phyloP scores from a whole-genome alignment of 768 basidiomycete species.

The Sistotremastrum niveocremeum region DNA sequence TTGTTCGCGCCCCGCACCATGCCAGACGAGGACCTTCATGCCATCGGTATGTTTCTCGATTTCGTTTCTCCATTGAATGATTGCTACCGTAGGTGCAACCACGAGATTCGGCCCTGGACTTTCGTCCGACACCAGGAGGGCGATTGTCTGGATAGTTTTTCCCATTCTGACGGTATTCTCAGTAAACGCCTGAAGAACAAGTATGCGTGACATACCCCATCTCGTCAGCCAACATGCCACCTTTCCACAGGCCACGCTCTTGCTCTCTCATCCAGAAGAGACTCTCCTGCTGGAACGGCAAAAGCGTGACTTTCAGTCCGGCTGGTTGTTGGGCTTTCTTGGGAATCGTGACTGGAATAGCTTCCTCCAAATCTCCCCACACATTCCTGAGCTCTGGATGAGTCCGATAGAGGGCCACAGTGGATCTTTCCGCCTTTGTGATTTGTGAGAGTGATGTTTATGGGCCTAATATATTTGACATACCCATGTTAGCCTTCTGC shows the following conservation, averaged over 20 bases:
- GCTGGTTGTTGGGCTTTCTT: slow-evolving; percentile 64
- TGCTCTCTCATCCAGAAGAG: slow-evolving; percentile 94
- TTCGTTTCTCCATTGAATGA: slow-evolving; percentile 87
- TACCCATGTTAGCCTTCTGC: slow-evolving; percentile 63
- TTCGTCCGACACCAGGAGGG: slow-evolving; percentile 68
- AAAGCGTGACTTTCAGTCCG: slow-evolving; percentile 69
- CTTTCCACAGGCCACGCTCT: slow-evolving; percentile 75
- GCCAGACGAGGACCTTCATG: slow-evolving; percentile 85
- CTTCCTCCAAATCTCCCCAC: slow-evolving; percentile 75
- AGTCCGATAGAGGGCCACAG: slow-evolving; percentile 45
- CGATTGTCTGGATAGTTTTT: slow-evolving; percentile 94
- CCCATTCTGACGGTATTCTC: slow-evolving; percentile 51
- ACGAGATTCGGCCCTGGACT: slow-evolving; percentile 71
- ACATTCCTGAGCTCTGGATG: slow-evolving; percentile 74
- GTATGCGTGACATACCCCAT: slow-evolving; percentile 54
- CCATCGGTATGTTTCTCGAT: slow-evolving; percentile 76
- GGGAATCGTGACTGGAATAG: slow-evolving; percentile 47
- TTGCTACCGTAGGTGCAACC: slow-evolving; percentile 53
- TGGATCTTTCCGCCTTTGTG: slow-evolving; percentile 54
- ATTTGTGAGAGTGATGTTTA: slow-evolving; percentile 3
- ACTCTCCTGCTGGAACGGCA: slow-evolving; percentile 94
- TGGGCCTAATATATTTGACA: slow-evolving; percentile 11
- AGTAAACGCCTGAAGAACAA: slow-evolving; percentile 2
- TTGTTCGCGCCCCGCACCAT: slow-evolving; percentile 62
- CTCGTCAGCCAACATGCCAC: slow-evolving; percentile 89